Percentiles rank a stretch among this genome's conserved stretches.
Conservation (phyloP, 805 yeast genomes). For the Candida corydali region DNA sequence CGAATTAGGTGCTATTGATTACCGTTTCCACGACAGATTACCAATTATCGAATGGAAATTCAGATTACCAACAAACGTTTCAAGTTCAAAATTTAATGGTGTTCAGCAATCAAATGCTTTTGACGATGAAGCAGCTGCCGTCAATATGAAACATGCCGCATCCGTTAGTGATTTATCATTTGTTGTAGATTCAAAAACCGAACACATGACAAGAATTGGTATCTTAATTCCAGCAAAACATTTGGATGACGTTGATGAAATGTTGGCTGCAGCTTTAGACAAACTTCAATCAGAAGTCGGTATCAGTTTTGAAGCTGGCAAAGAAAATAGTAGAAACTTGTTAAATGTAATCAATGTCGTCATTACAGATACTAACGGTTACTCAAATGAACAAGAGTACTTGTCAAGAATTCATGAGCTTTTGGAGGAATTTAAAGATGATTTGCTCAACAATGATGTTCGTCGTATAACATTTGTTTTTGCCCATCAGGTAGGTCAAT, state of each 20-base stretch:
- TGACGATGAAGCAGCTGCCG: slow-evolving; percentile 29
- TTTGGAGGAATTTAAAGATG: slow-evolving; percentile 65
- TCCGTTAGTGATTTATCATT: slow-evolving; percentile 91
- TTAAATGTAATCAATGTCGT: slow-evolving; percentile 82
- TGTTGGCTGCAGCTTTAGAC: slow-evolving; percentile 70
- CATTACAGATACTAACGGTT: slow-evolving; percentile 70
- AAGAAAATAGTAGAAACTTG: slow-evolving; percentile 30
- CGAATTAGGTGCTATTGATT: slow-evolving; percentile 71
- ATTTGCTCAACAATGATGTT: slow-evolving; percentile 63
- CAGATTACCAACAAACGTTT: slow-evolving; percentile 65
- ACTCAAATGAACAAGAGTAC: slow-evolving; percentile 64
- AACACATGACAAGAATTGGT: slow-evolving; percentile 78
- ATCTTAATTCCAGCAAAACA: slow-evolving; percentile 75
- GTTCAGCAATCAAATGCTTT: slow-evolving; percentile 43
- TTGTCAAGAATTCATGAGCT: slow-evolving; percentile 60
- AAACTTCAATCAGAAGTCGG: slow-evolving; percentile 51
- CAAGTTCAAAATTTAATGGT: slow-evolving; percentile 71
- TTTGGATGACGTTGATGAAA: slow-evolving; percentile 86
- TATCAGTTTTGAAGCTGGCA: slow-evolving; percentile 27
- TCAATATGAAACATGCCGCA: slow-evolving; percentile 71
- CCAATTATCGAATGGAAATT: slow-evolving; percentile 87
- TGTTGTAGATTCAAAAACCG: slow-evolving; percentile 65
- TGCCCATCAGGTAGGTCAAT: slow-evolving; percentile 77
- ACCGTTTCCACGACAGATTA: slow-evolving; percentile 48
- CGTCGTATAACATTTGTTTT: slow-evolving; percentile 93